A percentile compares a stretch with the other conserved stretches of the same genome.
Evolutionary conservation across 2,329 filamentous ascomycete species (phyloP).

Genomic region (Pseudogymnoascus destructans): DNA sequence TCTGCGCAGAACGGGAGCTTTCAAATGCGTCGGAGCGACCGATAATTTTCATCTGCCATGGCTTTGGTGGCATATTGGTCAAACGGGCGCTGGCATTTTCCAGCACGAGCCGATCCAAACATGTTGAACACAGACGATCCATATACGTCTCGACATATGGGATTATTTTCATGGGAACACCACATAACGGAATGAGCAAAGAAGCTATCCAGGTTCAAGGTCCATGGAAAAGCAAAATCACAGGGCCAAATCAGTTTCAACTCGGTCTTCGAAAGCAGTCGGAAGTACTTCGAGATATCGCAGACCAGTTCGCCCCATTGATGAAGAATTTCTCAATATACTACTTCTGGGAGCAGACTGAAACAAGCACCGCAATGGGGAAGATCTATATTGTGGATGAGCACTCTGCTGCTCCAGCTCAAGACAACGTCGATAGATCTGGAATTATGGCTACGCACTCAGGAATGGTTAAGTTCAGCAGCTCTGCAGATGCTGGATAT

Average conservation of each 20-base stretch:
- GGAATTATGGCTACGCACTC: slow-evolving; percentile 20
- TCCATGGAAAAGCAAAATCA: slow-evolving; percentile 2
- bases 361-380: not conserved
- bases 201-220: not conserved
- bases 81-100: slow-evolving; percentile 11
- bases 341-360: slow-evolving; percentile 10
- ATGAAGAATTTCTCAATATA: slow-evolving; percentile 8
- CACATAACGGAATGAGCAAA: slow-evolving; percentile 6
- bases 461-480: slow-evolving; percentile 21
- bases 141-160: slow-evolving; percentile 9
- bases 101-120: not conserved
- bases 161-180: slow-evolving; percentile 11
- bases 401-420: slow-evolving; percentile 9
- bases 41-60: slow-evolving; percentile 15
- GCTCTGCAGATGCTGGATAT: slow-evolving; percentile 15
- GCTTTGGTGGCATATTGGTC: slow-evolving; percentile 16
- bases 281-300: slow-evolving; percentile 8
- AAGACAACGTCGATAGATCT: slow-evolving; percentile 19
- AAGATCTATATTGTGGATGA: slow-evolving; percentile 10
- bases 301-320: slow-evolving; percentile 6
- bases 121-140: not conserved
- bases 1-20: not conserved
- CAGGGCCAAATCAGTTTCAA: slow-evolving; percentile 1
- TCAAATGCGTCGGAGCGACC: slow-evolving; percentile 9
- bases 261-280: slow-evolving; percentile 9